Evolutionary conservation across 306 rosid species (phyloP).

Genomic region (Cotoneaster glaucophyllus): DNA sequence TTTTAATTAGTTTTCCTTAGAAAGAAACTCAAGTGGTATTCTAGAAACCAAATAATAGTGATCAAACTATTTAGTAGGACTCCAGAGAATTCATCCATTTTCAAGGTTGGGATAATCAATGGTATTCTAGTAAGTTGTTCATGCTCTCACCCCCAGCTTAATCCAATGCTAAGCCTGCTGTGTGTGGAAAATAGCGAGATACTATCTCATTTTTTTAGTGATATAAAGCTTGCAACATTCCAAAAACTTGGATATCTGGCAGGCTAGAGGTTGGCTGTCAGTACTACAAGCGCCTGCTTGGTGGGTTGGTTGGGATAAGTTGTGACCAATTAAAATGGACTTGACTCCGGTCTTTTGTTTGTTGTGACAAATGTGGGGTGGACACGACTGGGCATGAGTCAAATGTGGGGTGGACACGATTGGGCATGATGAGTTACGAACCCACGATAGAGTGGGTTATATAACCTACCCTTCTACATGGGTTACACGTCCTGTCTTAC

Average conservation of each 20-base stretch:
- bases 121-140: background rate
- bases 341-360: too few relatives aligned
- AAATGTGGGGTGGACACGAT: too few relatives aligned
- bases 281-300: background rate
- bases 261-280: background rate
- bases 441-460: too few relatives aligned
- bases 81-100: background rate
- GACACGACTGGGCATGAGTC: too few relatives aligned
- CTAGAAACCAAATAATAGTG: background rate
- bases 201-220: background rate
- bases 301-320: too few relatives aligned
- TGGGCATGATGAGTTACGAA: too few relatives aligned
- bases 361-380: too few relatives aligned
- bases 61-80: background rate
- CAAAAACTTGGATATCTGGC: background rate
- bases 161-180: background rate
- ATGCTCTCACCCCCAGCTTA: background rate
- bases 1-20: too few relatives aligned
- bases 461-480: too few relatives aligned
- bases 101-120: background rate
- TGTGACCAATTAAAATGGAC: too few relatives aligned
- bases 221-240: background rate
- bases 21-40: background rate
- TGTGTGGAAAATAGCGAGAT: background rate
- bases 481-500: too few relatives aligned